These are phyloP conservation scores for Melocanna baccifera DNA, from an alignment of 176 grass and related monocot genomes.

Conservation along the genomic window DNA sequence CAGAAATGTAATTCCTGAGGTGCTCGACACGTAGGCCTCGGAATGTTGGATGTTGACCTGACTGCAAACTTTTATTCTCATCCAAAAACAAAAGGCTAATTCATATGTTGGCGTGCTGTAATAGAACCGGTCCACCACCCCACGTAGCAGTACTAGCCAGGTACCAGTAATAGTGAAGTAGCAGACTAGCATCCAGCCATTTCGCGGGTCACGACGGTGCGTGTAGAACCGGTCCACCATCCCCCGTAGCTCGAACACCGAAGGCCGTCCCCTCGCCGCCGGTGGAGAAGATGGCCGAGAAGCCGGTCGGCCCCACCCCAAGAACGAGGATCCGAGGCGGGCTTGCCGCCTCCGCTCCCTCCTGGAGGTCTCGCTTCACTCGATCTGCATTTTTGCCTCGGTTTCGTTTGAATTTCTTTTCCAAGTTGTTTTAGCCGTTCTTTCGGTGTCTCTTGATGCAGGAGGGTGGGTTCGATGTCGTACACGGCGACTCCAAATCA, in stretches of 20 bases:
- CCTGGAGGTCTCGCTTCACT: conserved; percentile 39
- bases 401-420: conserved; percentile 13
- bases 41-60: background rate
- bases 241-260: background rate
- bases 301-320: conserved; percentile 5
- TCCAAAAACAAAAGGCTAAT: background rate
- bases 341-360: conserved; percentile 34
- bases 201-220: conserved; percentile 40
- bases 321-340: conserved; percentile 44
- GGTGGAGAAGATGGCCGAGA: conserved; percentile 46
- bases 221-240: conserved; percentile 29
- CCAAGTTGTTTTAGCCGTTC: background rate
- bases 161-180: background rate
- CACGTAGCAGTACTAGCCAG: too few species aligned
- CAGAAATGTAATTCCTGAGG: background rate
- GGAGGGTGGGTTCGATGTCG: conserved; percentile 38
- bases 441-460: conserved; percentile 18
- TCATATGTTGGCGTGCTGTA: background rate
- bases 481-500: conserved; percentile 37
- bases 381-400: conserved; percentile 45
- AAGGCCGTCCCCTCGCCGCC: conserved; percentile 5
- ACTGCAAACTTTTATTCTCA: background rate
- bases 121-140: background rate
- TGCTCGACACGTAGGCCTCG: background rate
- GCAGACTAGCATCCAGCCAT: background rate